Evolutionary conservation across 2,329 filamentous ascomycete species (phyloP).

Genomic region (Botrytis squamosa): DNA sequence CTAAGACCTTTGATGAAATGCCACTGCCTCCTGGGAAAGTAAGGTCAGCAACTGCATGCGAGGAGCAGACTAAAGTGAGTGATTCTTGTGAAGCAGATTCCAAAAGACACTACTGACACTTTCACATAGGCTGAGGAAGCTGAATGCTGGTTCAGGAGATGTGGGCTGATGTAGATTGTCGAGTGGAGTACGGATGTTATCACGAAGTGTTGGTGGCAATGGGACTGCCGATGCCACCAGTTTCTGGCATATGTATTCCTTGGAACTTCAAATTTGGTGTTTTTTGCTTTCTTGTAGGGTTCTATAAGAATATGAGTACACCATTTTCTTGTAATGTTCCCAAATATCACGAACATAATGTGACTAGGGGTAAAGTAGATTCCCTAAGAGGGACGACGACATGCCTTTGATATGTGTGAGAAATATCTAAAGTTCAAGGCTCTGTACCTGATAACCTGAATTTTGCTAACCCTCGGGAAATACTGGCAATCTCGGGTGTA

Average conservation of each 20-base stretch:
- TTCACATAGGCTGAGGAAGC: background rate
- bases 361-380: background rate
- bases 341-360: background rate
- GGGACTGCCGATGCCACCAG: background rate
- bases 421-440: too few relatives aligned
- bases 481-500: background rate
- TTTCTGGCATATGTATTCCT: background rate
- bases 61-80: background rate
- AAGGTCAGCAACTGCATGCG: background rate
- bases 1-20: background rate
- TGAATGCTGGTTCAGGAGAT: background rate
- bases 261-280: background rate
- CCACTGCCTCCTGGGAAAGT: background rate
- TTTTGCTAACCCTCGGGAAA: background rate
- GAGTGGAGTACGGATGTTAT: background rate
- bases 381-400: too few relatives aligned
- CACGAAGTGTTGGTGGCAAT: background rate
- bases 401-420: background rate
- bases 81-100: too few relatives aligned
- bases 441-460: background rate
- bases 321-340: background rate
- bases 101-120: background rate
- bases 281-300: background rate
- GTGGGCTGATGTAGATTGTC: background rate
- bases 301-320: background rate